Base-by-base conservation (phyloP, 2,329 filamentous ascomycete species). In the Paraconiothyrium brasiliense region DNA sequence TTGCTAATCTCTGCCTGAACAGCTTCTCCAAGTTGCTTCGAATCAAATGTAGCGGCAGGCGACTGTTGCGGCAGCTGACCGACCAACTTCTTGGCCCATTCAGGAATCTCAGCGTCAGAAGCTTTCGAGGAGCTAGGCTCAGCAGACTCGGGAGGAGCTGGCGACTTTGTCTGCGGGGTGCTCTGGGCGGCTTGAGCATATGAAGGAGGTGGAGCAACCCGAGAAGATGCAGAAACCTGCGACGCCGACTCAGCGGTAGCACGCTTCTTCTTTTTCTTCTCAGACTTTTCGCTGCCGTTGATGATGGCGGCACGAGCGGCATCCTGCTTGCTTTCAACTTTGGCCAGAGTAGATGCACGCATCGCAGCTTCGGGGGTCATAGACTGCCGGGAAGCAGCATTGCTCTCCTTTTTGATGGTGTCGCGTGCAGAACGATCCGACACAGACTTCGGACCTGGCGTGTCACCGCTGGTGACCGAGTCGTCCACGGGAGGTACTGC, bases 181-280 rank as follows among this genome's bases (percentile, higher is more conserved):
- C 67, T 67, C 51, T 81, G 75, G 41, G 79, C 78, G 60, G 79
- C 77, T 66, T 80, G 75, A 2, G 80, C 76, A 61, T 83, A 83
- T 1, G 81, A 81, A 5, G 78, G 67, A 3, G 72, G 67, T 37
- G 73, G 60, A 11, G 68, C 58, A 4, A 30, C 43, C 49, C 72
- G 71, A 16, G 71, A 64, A 27, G 66, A 44, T 13, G 63, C 59
- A 4, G 72, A 74, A 5, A 66, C 79, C 63, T 89, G 87, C 2
- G 80, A 80, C 37, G 79, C 76, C 13, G 81, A 79, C 4, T 84
- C 83, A 8, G 80, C 75, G 0, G 79, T 76, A 0, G 79, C 77
- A 62, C 84, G 86, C 83, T 93, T 94, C 84, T 92, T 86, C 73
- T 87, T 92, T 70, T 92, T 90, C 73, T 82, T 83, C 41, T 82